Conservation (phyloP, 257 asterid species). For the Fraxinus excelsior region DNA sequence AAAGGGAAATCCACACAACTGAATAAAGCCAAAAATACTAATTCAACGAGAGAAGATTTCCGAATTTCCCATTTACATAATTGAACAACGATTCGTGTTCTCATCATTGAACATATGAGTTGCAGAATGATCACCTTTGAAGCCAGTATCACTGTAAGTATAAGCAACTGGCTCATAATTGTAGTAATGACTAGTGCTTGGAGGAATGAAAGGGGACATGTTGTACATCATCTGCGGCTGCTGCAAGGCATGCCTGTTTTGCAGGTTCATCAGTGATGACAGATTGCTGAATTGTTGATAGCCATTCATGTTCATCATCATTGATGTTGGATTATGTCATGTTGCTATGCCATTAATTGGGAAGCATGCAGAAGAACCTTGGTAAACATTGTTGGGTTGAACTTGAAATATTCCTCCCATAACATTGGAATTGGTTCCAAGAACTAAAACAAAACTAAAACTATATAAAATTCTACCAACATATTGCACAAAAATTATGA, state of each 20-base stretch:
- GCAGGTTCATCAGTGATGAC: slow-evolving; percentile 47
- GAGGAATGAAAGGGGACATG: slow-evolving; percentile 52
- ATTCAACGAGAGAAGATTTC: neutral
- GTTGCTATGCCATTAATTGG: slow-evolving; percentile 25
- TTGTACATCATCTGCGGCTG: slow-evolving; percentile 74
- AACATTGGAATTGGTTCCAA: slow-evolving; percentile 24
- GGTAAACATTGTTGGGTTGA: slow-evolving; percentile 31
- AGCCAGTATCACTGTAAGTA: slow-evolving; percentile 24
- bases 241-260: slow-evolving; percentile 53
- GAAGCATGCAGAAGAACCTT: slow-evolving; percentile 28
- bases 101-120: slow-evolving; percentile 62
- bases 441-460: too few species aligned
- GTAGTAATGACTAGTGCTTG: slow-evolving; percentile 56
- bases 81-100: slow-evolving; percentile 58
- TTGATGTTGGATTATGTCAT: slow-evolving; percentile 36
- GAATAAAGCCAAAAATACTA: neutral
- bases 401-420: slow-evolving; percentile 20
- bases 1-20: neutral
- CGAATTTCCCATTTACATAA: slow-evolving; percentile 44
- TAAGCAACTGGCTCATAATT: slow-evolving; percentile 39
- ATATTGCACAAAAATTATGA: too few species aligned
- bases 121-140: slow-evolving; percentile 30
- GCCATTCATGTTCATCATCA: slow-evolving; percentile 46
- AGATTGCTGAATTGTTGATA: slow-evolving; percentile 18
- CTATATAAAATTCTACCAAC: too few species aligned